Percentiles rank a stretch among this genome's conserved stretches.
phyloP scores from a whole-genome alignment of 257 asterid genomes.

The Capsicum chinense region DNA sequence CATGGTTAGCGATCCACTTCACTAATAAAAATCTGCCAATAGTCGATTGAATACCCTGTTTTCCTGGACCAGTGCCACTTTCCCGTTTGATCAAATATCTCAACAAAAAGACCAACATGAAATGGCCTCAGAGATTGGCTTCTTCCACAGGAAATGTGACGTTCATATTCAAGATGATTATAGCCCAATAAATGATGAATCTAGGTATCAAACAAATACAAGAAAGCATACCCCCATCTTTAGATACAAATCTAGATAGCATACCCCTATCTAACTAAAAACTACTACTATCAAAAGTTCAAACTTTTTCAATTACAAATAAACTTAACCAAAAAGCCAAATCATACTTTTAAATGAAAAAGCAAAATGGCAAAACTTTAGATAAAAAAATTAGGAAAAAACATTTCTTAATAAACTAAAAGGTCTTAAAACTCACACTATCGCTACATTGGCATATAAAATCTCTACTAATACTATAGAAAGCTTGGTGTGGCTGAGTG shows the following conservation, averaged over 20 bases:
- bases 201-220: background rate
- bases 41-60: background rate
- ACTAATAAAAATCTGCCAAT: background rate
- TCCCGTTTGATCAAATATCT: slow-evolving; percentile 16
- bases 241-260: too few species aligned
- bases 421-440: slow-evolving; percentile 6
- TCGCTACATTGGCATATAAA: background rate
- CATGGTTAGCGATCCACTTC: background rate
- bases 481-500: background rate
- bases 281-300: background rate
- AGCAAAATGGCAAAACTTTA: background rate
- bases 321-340: background rate
- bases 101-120: slow-evolving; percentile 3
- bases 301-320: background rate
- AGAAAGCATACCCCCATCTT: background rate
- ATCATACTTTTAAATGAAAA: background rate
- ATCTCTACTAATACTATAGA: background rate
- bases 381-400: background rate
- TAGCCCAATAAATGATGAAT: slow-evolving; percentile 6
- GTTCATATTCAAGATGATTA: slow-evolving; percentile 20
- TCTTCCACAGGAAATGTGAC: background rate
- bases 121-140: background rate
- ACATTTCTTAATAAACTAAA: background rate
- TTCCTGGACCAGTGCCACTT: background rate
- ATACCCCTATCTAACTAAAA: background rate